Evolutionary conservation across 768 basidiomycete species (phyloP).

Genomic region (Boletus eberwhitei): DNA sequence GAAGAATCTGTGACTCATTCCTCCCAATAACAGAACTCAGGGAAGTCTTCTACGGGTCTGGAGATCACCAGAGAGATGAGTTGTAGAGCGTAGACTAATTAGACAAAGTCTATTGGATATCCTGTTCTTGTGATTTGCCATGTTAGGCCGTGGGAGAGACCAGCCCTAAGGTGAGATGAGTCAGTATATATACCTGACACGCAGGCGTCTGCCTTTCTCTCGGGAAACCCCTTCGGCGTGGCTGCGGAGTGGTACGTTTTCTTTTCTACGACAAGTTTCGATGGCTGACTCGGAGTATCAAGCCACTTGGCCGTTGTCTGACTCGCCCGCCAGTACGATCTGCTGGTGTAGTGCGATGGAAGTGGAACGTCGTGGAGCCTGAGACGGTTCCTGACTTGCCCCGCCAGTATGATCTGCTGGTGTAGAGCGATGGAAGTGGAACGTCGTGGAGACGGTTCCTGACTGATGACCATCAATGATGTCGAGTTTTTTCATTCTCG

Average conservation of each 20-base stretch:
- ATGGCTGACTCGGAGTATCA: constrained; percentile 1
- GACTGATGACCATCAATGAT: constrained; percentile 9
- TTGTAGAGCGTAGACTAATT: constrained; percentile 28
- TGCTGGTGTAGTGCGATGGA: constrained; percentile 6
- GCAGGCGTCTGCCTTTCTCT: neutral
- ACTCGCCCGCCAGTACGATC: neutral
- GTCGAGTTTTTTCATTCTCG: neutral
- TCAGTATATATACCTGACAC: constrained; percentile 10
- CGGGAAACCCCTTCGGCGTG: constrained; percentile 36
- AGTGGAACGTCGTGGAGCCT: constrained; percentile 17
- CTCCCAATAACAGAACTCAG: constrained; percentile 44
- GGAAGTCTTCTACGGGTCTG: constrained; percentile 50
- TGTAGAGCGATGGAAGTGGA: constrained; percentile 16
- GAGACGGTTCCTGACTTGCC: constrained; percentile 6
- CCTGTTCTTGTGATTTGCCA: neutral
- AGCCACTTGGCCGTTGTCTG: constrained; percentile 22
- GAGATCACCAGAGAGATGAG: constrained; percentile 35
- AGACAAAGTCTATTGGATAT: constrained; percentile 5
- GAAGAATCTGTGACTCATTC: constrained; percentile 4
- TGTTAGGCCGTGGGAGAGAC: constrained; percentile 23
- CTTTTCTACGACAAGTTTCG: neutral
- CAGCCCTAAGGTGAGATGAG: constrained; percentile 27
- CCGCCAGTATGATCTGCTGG: neutral
- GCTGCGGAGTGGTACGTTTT: constrained; percentile 10
- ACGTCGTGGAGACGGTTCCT: constrained; percentile 11